These are phyloP conservation scores for Phaeolepiota aurea DNA, from an alignment of 768 basidiomycete species.

Conservation along the genomic window DNA sequence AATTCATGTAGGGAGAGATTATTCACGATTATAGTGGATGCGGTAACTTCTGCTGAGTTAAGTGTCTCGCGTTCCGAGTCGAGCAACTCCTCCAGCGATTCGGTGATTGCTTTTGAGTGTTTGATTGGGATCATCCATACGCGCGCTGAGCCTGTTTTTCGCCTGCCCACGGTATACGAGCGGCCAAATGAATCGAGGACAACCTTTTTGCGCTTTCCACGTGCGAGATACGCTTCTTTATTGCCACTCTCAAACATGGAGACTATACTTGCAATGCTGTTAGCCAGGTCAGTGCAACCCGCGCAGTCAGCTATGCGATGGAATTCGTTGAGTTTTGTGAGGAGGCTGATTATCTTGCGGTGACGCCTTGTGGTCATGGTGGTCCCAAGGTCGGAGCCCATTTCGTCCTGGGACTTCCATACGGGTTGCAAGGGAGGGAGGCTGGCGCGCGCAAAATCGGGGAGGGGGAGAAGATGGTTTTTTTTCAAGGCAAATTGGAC, in stretches of 20 bases:
- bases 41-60: slow-evolving; percentile 26
- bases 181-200: slow-evolving; percentile 71
- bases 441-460: slow-evolving; percentile 52
- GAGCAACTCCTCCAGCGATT: slow-evolving; percentile 19
- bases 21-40: slow-evolving; percentile 76
- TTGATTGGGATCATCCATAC: slow-evolving; percentile 86
- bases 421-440: slow-evolving; percentile 51
- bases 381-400: slow-evolving; percentile 48
- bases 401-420: slow-evolving; percentile 61
- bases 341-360: slow-evolving; percentile 48
- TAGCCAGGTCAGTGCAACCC: slow-evolving; percentile 46
- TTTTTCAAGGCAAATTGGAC: slow-evolving; percentile 52
- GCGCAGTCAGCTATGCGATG: slow-evolving; percentile 51
- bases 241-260: slow-evolving; percentile 59
- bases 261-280: slow-evolving; percentile 42
- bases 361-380: slow-evolving; percentile 65
- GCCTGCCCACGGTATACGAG: slow-evolving; percentile 76
- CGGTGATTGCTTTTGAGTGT: slow-evolving; percentile 9
- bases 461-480: slow-evolving; percentile 72
- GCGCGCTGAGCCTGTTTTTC: slow-evolving; percentile 85
- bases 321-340: slow-evolving; percentile 61
- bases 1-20: slow-evolving; percentile 70
- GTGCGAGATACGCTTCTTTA: slow-evolving; percentile 37
- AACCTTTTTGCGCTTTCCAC: slow-evolving; percentile 48
- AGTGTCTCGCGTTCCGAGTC: slow-evolving; percentile 11